Percentiles rank a stretch among this genome's conserved stretches.
Evolutionary conservation across 2,329 filamentous ascomycete species (phyloP).

Genomic region (Colletotrichum sidae): DNA sequence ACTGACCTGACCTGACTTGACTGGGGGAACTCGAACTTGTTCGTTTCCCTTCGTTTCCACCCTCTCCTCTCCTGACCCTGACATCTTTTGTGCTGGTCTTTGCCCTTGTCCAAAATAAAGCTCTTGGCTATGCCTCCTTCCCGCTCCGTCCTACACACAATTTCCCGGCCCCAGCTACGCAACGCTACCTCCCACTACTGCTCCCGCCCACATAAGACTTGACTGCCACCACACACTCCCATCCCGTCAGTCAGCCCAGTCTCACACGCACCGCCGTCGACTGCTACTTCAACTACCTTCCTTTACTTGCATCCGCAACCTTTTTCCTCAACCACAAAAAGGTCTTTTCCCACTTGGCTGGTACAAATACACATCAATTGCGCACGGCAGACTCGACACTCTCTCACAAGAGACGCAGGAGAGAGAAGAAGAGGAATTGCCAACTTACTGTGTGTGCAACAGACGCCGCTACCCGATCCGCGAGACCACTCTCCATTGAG

Average conservation of each 20-base stretch:
- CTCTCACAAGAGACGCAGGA: slow-evolving; percentile 2
- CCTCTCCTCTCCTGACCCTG: slow-evolving; percentile 33
- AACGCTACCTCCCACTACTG: neutral
- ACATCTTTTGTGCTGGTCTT: slow-evolving; percentile 30
- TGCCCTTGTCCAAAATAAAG: slow-evolving; percentile 38
- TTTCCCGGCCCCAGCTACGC: slow-evolving; percentile 36
- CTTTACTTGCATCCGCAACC: neutral
- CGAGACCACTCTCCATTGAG: slow-evolving; percentile 22
- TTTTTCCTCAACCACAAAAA: slow-evolving; percentile 14
- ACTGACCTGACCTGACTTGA: slow-evolving; percentile 5
- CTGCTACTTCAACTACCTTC: slow-evolving; percentile 1
- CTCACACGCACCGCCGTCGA: slow-evolving; percentile 20
- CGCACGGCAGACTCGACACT: slow-evolving; percentile 9
- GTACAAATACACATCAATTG: slow-evolving; percentile 24
- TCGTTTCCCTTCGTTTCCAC: slow-evolving; percentile 38
- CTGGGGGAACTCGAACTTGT: slow-evolving; percentile 7
- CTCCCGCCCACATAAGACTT: slow-evolving; percentile 38
- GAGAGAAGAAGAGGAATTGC: too few relatives aligned
- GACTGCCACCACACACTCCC: slow-evolving; percentile 33
- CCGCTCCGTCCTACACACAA: slow-evolving; percentile 36
- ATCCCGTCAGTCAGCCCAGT: slow-evolving; percentile 19
- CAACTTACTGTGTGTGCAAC: slow-evolving; percentile 7
- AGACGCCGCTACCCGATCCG: neutral
- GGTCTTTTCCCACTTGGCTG: neutral
- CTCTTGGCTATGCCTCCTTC: slow-evolving; percentile 37